These are phyloP conservation scores for Fragosphaeria purpurea DNA, from an alignment of 2,329 filamentous ascomycete genomes.

Conservation along the genomic window DNA sequence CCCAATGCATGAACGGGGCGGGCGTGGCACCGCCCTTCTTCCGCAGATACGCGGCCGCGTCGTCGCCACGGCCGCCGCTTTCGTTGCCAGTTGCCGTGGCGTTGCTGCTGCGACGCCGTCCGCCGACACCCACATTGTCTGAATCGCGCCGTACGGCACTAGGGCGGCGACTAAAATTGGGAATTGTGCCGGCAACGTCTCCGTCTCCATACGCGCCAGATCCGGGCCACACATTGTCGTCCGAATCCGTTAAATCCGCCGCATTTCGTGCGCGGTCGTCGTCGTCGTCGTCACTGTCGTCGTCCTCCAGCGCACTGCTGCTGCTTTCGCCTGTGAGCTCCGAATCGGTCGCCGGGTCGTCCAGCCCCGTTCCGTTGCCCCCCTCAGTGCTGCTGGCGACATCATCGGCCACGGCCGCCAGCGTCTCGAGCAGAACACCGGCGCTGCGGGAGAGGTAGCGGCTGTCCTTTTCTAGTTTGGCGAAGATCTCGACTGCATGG, in stretches of 20 bases:
- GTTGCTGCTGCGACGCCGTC: conserved; percentile 7
- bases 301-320: conserved; percentile 8
- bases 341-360: conserved; percentile 6
- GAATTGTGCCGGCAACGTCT: neutral
- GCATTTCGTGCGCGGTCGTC: neutral
- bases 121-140: neutral
- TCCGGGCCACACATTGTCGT: neutral
- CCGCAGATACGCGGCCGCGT: neutral
- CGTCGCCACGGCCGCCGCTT: neutral
- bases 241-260: neutral
- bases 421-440: conserved; percentile 9
- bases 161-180: conserved; percentile 1
- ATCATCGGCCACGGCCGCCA: conserved; percentile 10
- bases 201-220: neutral
- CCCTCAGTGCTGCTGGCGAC: neutral
- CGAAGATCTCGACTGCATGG: conserved; percentile 10
- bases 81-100: neutral
- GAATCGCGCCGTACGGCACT: neutral
- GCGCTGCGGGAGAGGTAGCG: conserved; percentile 13
- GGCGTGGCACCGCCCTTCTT: neutral
- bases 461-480: conserved; percentile 12
- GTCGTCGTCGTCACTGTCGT: conserved; percentile 3
- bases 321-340: conserved; percentile 7
- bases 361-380: conserved; percentile 5
- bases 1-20: conserved; percentile 9